Percentiles rank a stretch among this genome's conserved stretches.
phyloP scores from a whole-genome alignment of 495 filamentous ascomycete species.

The Neurospora sublineolata region DNA sequence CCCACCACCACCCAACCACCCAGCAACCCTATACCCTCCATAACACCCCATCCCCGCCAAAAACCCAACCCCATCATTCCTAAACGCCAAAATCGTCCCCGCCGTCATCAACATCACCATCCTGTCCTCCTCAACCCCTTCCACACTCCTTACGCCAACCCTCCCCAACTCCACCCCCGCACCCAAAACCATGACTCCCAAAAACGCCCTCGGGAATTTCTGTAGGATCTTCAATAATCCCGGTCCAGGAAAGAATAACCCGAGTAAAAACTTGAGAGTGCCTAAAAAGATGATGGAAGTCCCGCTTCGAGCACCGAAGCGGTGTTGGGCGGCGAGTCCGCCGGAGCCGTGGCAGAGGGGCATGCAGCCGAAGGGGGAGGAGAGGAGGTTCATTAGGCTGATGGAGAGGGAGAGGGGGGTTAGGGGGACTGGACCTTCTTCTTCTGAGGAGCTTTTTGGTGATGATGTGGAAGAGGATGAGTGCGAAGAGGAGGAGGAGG shows the following conservation, averaged over 20 bases:
- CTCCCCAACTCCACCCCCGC: slow-evolving; percentile 76
- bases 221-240: slow-evolving; percentile 52
- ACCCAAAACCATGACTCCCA: slow-evolving; percentile 82
- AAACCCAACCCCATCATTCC: slow-evolving; percentile 82
- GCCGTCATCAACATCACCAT: slow-evolving; percentile 81
- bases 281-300: slow-evolving; percentile 73
- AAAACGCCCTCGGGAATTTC: slow-evolving; percentile 57
- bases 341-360: slow-evolving; percentile 91
- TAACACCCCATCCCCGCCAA: slow-evolving; percentile 58
- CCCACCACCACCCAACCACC: not conserved
- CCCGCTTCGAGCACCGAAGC: slow-evolving; percentile 83
- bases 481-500: not conserved
- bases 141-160: slow-evolving; percentile 62
- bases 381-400: slow-evolving; percentile 63
- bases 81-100: slow-evolving; percentile 70
- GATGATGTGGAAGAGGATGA: slow-evolving; percentile 12
- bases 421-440: slow-evolving; percentile 37
- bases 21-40: not conserved
- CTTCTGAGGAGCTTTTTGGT: slow-evolving; percentile 18
- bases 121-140: slow-evolving; percentile 61
- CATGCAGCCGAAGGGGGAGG: slow-evolving; percentile 90
- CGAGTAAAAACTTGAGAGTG: slow-evolving; percentile 60
- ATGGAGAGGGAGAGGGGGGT: slow-evolving; percentile 73
- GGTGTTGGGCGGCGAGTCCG: slow-evolving; percentile 76
- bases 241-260: slow-evolving; percentile 58